Base-by-base conservation (phyloP, 495 filamentous ascomycete species). In the Elaphomyces granulatus region DNA sequence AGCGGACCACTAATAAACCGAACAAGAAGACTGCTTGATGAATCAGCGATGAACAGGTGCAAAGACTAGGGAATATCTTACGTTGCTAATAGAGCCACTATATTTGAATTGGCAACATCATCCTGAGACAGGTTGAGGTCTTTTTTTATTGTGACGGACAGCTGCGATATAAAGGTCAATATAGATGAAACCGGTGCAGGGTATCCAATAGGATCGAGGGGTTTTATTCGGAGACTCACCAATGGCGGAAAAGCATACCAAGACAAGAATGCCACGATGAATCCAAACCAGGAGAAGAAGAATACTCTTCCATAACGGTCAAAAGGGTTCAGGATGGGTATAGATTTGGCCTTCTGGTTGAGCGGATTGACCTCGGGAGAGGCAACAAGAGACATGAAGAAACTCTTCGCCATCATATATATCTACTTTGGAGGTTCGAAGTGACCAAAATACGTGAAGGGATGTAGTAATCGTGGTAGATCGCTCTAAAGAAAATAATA, bases 221-320 rank as follows among this genome's bases (percentile, higher is more conserved):
- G 6, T 18, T n/a, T n/a, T n/a, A n/a, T n/a, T 12, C 23, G 12
- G 12, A 40, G 8, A 66, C 77, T 60, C 66, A 86, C 80, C 64
- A 90, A 54, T 49, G 83, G 83, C 40, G 83, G 83, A 62, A 87
- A 88, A 1, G 83, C 75, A 60, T 73, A 75, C 70, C 88, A 96
- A 2, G 83, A 88, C 61, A 85, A 81, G 65, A 96, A 96, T 15
- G 87, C 85, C 42, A 95, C 75, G 78, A 95, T 83, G 63, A 96
- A 96, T 7, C 88, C 88, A 36, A 85, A 72, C 80, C 87, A 94
- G 0, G 86, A 84, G 62, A 95, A 94, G 68, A 86, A 85, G 59
- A 92, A 94, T 0, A 90, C 84, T 2, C 87, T 72, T 34, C 88
- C 87, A 70, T 96, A 84, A 45, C 74, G 53, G 49, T 92, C 74